A percentile compares a stretch with the other conserved stretches of the same genome.
These are phyloP conservation scores for Claviceps maximensis DNA, from an alignment of 2,329 filamentous ascomycete species.

Conservation along the genomic window DNA sequence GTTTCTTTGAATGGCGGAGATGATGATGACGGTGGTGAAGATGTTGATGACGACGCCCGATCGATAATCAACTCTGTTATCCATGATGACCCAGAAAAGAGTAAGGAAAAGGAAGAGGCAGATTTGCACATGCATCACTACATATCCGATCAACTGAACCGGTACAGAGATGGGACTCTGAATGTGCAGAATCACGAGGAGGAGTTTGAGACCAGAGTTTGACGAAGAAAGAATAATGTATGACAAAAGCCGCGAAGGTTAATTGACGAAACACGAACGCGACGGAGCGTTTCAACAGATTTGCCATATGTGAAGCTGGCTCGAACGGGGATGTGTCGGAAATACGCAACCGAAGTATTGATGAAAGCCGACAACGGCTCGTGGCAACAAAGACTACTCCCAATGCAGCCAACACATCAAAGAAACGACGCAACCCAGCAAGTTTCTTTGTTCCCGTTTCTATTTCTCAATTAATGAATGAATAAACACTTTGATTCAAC, in stretches of 20 bases:
- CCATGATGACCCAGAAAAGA: conserved; percentile 28
- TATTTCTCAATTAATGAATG: neutral
- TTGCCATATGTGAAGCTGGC: neutral
- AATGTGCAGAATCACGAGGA: conserved; percentile 23
- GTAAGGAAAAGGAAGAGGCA: conserved; percentile 37
- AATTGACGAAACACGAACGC: neutral
- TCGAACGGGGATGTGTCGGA: neutral
- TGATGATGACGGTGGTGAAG: conserved; percentile 18
- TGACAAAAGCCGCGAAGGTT: neutral
- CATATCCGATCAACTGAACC: conserved; percentile 65
- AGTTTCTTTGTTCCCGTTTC: neutral
- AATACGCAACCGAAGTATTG: neutral
- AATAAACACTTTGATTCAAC: neutral
- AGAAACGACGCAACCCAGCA: neutral
- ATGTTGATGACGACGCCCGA: conserved; percentile 12
- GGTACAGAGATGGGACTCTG: conserved; percentile 35
- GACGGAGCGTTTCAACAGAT: neutral
- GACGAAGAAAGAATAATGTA: neutral
- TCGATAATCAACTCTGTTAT: conserved; percentile 20
- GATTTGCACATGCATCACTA: conserved; percentile 68
- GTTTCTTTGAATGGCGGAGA: conserved; percentile 33
- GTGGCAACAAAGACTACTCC: neutral
- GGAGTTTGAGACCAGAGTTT: conserved; percentile 33
- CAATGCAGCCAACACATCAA: neutral
- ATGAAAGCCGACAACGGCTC: neutral